Base-by-base conservation (phyloP, 768 basidiomycete species). In the Tulasnella sp. region DNA sequence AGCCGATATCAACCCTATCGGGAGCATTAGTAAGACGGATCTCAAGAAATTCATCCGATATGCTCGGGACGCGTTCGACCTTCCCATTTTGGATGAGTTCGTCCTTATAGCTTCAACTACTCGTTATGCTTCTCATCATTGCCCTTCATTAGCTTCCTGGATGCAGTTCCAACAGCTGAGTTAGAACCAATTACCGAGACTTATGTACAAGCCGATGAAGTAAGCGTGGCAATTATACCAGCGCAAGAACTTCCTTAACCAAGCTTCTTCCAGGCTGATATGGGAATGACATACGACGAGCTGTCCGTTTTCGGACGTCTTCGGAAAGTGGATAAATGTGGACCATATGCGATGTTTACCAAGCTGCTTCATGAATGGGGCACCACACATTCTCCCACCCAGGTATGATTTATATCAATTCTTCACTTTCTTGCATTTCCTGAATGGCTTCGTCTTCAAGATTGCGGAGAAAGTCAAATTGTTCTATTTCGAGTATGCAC, bases 201-300 rank as follows among this genome's bases (percentile, higher is more conserved):
- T 5, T 96, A 96, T 61, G 83, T 95, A 7, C 95, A 99, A 59
- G 78, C 91, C 0, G 95, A 99, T 59, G 95, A 99, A 73, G 91
- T 83, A 50, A 37, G 28, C 24, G 20, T 32, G 16, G 15, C 41
- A 37, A 2, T 48, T 59, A 25, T 45, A 33, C 39, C 43, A 58
- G 40, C 42, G 40, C 19, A 45, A 34, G n/a, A 31, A 25, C 32
- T 4, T 25, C 3, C 3, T 19, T 16, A 37, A 13, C 29, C 13
- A 2, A 22, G 39, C 31, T 8, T 5, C 43, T 24, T 15, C 5
- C 56, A 89, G 88, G 89, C 77, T 15, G 93, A 98, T 60, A 98
- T 98, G 93, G 93, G 93, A 7, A 98, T 98, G 95, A 95, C 93
- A 0, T 98, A 96, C 61, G 85, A 96, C 58, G 95, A 98, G 58